These are phyloP conservation scores for Solanum tarijense DNA, from an alignment of 257 asterid genomes.

Conservation along the genomic window DNA sequence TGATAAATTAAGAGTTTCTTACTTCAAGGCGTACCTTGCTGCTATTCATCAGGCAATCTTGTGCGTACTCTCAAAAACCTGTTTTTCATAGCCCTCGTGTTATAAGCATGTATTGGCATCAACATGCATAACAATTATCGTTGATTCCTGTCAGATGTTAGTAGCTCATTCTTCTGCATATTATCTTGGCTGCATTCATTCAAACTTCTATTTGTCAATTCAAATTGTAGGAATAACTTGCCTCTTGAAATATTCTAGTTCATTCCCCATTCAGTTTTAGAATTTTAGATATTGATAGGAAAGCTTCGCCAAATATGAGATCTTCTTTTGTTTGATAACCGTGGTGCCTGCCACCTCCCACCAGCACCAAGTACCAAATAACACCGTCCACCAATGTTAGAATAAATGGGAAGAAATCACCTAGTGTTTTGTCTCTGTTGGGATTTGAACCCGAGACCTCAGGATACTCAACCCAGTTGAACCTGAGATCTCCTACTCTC, in stretches of 20 bases:
- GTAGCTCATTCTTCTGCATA: neutral
- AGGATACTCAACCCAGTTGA: neutral
- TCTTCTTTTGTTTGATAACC: neutral
- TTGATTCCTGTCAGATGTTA: neutral
- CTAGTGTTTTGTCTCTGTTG: neutral
- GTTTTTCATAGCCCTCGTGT: neutral
- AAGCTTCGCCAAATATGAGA: neutral
- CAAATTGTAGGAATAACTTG: neutral
- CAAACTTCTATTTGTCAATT: neutral
- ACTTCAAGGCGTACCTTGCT: constrained; percentile 39
- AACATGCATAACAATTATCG: neutral
- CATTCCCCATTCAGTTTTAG: neutral
- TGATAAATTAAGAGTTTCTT: constrained; percentile 34
- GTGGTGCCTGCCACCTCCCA: neutral
- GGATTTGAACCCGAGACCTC: neutral
- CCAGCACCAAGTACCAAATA: neutral
- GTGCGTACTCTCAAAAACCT: constrained; percentile 12
- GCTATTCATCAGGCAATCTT: constrained; percentile 40
- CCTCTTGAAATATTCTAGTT: neutral
- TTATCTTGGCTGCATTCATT: neutral
- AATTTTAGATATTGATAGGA: neutral
- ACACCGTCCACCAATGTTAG: fast-evolving
- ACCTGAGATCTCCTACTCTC: neutral
- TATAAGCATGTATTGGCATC: neutral
- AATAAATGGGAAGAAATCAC: neutral